These are phyloP conservation scores for Candida nitratophila DNA, from an alignment of 805 yeast genomes.

Conservation along the genomic window DNA sequence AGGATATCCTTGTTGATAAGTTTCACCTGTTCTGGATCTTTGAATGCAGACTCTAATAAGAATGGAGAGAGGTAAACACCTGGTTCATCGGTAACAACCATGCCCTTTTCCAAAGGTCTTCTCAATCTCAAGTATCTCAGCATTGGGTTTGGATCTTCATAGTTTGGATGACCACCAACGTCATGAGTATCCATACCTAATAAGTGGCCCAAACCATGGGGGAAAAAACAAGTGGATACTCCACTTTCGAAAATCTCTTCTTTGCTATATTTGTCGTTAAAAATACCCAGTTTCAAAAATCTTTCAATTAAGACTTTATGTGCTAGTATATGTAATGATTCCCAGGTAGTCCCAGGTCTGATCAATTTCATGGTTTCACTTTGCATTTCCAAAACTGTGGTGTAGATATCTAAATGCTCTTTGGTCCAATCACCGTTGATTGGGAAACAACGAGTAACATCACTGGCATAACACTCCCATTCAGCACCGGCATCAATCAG, in stretches of 20 bases:
- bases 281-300: constrained; percentile 69
- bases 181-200: constrained; percentile 96
- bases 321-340: constrained; percentile 70
- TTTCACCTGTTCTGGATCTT: constrained; percentile 40
- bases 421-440: constrained; percentile 81
- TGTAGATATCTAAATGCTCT: constrained; percentile 80
- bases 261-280: constrained; percentile 45
- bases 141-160: constrained; percentile 74
- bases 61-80: constrained; percentile 89
- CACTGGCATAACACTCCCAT: constrained; percentile 89
- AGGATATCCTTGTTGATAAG: constrained; percentile 61
- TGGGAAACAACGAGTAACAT: constrained; percentile 95
- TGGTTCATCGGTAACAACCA: constrained; percentile 94
- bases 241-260: constrained; percentile 66
- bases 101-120: constrained; percentile 59
- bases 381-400: constrained; percentile 81
- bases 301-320: constrained; percentile 71
- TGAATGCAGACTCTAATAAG: constrained; percentile 57
- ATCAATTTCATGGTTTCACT: constrained; percentile 58
- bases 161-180: constrained; percentile 84
- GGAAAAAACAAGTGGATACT: constrained; percentile 75
- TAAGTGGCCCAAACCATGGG: constrained; percentile 94
- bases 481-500: constrained; percentile 97
- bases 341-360: constrained; percentile 83
- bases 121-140: constrained; percentile 75